These are phyloP conservation scores for Tuber aestivum DNA, from an alignment of 495 filamentous ascomycete genomes.

Conservation along the genomic window DNA sequence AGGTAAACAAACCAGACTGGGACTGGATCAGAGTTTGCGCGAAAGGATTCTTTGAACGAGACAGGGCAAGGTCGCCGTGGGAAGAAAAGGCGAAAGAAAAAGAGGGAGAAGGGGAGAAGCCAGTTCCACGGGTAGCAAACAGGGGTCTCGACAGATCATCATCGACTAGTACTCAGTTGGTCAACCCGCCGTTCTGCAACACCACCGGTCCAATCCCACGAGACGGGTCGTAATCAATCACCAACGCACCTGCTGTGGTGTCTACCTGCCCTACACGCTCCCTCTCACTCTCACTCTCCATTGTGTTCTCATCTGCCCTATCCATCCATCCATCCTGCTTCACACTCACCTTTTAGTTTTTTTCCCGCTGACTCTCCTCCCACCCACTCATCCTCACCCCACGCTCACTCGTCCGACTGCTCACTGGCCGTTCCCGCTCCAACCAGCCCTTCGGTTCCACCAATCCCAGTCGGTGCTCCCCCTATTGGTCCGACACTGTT, in stretches of 20 bases:
- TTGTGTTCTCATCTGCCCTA: constrained; percentile 10
- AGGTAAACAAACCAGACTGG: constrained; percentile 1
- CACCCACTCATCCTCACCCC: constrained; percentile 5
- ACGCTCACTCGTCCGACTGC: constrained; percentile 2
- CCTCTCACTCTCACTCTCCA: constrained; percentile 19
- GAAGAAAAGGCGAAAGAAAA: neutral
- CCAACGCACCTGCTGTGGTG: constrained; percentile 28
- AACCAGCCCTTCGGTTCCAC: constrained; percentile 36
- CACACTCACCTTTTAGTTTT: neutral
- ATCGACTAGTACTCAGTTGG: constrained; percentile 33
- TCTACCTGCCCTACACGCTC: constrained; percentile 14
- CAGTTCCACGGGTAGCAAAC: constrained; percentile 8
- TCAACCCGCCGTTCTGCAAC: constrained; percentile 37
- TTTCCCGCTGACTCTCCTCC: neutral
- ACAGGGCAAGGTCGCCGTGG: neutral
- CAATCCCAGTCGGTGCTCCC: constrained; percentile 33
- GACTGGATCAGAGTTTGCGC: neutral
- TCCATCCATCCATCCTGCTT: neutral
- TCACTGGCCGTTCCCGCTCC: constrained; percentile 21
- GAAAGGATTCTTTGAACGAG: neutral
- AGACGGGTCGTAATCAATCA: constrained; percentile 39
- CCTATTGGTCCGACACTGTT: constrained; percentile 30
- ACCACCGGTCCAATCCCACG: constrained; percentile 40
- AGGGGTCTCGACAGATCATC: constrained; percentile 38
- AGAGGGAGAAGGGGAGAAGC: constrained; percentile 11